A percentile compares a stretch with the other conserved stretches of the same genome.
phyloP scores from a whole-genome alignment of 352 stramenopile genomes.

The Phytophthora fragariae region DNA sequence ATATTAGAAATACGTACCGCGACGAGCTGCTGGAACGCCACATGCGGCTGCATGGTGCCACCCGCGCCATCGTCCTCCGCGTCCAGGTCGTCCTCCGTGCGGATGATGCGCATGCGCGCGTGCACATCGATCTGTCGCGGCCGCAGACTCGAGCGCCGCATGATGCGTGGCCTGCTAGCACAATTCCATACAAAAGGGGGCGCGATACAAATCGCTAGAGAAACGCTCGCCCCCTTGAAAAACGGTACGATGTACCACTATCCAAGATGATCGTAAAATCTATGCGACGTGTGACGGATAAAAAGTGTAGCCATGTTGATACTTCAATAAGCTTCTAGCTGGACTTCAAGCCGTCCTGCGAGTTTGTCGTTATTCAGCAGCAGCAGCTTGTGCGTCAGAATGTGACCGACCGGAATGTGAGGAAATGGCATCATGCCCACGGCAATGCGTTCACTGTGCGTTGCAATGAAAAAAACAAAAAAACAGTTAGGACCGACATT shows the following conservation, averaged over 20 bases:
- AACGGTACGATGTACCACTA: conserved; percentile 18
- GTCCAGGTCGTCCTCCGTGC: conserved; percentile 81
- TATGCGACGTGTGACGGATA: conserved; percentile 5
- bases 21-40: conserved; percentile 81
- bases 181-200: conserved; percentile 25
- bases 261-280: background rate
- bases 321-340: conserved; percentile 32
- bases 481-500: conserved; percentile 2
- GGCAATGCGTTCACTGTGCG: conserved; percentile 30
- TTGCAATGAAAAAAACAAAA: background rate
- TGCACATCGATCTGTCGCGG: conserved; percentile 91
- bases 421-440: conserved; percentile 40
- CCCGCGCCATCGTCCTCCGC: conserved; percentile 62
- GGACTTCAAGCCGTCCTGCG: conserved; percentile 33
- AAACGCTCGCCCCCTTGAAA: background rate
- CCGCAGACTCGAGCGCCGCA: conserved; percentile 86
- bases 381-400: conserved; percentile 31
- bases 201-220: conserved; percentile 11
- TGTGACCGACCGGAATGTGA: conserved; percentile 24
- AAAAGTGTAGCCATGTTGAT: conserved; percentile 12
- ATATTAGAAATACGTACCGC: conserved; percentile 46
- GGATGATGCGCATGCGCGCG: conserved; percentile 86
- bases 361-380: conserved; percentile 35
- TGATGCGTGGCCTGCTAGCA: conserved; percentile 22
- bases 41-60: conserved; percentile 42